Evolutionary conservation across 2,329 filamentous ascomycete species (phyloP).

Genomic region (Trichophaea hybrida): DNA sequence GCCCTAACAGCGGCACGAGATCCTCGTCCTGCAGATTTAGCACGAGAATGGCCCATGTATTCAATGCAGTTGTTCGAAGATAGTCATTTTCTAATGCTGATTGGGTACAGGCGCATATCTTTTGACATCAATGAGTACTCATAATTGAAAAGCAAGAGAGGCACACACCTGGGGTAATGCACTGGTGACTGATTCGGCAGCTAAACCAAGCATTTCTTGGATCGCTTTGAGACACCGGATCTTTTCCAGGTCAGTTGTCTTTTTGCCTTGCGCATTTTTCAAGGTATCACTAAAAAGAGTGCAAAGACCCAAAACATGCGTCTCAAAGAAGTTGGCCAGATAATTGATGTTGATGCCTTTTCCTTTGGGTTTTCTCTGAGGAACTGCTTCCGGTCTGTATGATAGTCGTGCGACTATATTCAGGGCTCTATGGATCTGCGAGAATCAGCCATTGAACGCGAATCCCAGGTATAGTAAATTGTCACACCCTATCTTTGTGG

Average conservation of each 20-base stretch:
- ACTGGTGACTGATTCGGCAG: slow-evolving; percentile 56
- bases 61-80: slow-evolving; percentile 65
- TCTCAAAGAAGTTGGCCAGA: slow-evolving; percentile 62
- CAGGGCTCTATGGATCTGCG: slow-evolving; percentile 38
- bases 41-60: slow-evolving; percentile 71
- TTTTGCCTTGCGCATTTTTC: slow-evolving; percentile 15
- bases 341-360: slow-evolving; percentile 40
- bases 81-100: slow-evolving; percentile 62
- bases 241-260: slow-evolving; percentile 47
- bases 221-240: slow-evolving; percentile 66
- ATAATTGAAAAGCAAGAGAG: slow-evolving; percentile 4
- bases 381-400: slow-evolving; percentile 24
- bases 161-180: slow-evolving; percentile 65
- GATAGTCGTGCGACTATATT: slow-evolving; percentile 34
- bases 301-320: slow-evolving; percentile 75
- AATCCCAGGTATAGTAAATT: no score
- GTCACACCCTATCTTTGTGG: slow-evolving; percentile 37
- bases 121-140: slow-evolving; percentile 12
- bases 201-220: slow-evolving; percentile 71
- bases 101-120: slow-evolving; percentile 86
- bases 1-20: slow-evolving; percentile 64
- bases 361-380: slow-evolving; percentile 34
- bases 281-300: slow-evolving; percentile 57
- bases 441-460: slow-evolving; percentile 2
- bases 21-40: slow-evolving; percentile 62